Conservation (phyloP, 2,329 filamentous ascomycete species). For the Cladophialophora immunda region DNA sequence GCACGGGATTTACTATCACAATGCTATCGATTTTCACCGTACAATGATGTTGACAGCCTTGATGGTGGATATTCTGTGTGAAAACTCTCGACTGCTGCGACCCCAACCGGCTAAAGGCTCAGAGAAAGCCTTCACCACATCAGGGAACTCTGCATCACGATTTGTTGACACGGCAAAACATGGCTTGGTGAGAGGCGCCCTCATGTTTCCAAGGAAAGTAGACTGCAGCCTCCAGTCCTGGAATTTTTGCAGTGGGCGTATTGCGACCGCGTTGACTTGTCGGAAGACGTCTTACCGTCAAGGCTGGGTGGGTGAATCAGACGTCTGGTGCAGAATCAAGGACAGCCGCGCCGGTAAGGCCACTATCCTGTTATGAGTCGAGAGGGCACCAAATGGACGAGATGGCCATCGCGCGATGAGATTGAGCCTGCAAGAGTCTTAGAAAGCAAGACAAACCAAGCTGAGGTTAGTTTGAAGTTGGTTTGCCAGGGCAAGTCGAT, state of each 20-base stretch:
- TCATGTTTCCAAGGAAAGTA: slow-evolving; percentile 28
- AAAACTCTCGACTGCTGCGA: slow-evolving; percentile 26
- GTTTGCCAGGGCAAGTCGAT: slow-evolving; percentile 13
- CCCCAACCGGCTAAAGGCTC: slow-evolving; percentile 27
- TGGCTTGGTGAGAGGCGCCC: slow-evolving; percentile 22
- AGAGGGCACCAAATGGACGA: neutral
- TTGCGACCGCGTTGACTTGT: slow-evolving; percentile 1
- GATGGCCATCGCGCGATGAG: slow-evolving; percentile 10
- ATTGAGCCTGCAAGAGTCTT: slow-evolving; percentile 13
- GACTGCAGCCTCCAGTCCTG: slow-evolving; percentile 8
- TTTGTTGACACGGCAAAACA: slow-evolving; percentile 29
- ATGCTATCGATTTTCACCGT: slow-evolving; percentile 9
- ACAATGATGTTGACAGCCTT: slow-evolving; percentile 14
- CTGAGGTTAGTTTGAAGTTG: slow-evolving; percentile 25
- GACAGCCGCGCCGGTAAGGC: neutral
- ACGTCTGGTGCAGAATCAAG: neutral
- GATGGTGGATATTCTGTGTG: slow-evolving; percentile 16
- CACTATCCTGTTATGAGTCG: slow-evolving; percentile 1
- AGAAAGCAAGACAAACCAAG: slow-evolving; percentile 21
- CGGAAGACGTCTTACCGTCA: neutral
- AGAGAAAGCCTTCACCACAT: slow-evolving; percentile 25
- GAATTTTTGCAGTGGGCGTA: slow-evolving; percentile 8
- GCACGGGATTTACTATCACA: slow-evolving; percentile 12
- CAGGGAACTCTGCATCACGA: slow-evolving; percentile 31
- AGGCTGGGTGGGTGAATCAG: neutral